Conservation (phyloP, 208 protist species). For the Trypanosoma avium region DNA sequence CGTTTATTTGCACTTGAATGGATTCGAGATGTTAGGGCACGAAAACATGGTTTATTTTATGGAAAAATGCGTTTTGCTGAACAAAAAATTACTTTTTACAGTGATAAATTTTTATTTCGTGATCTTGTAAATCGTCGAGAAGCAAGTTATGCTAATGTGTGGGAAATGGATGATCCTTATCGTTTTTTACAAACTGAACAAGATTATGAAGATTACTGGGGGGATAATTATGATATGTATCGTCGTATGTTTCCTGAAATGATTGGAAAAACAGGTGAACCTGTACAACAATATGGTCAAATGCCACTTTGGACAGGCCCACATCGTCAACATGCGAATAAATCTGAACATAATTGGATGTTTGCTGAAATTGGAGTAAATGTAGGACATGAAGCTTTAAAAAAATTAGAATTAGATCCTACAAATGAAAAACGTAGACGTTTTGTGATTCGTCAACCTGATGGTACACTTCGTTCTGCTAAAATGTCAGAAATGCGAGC, state of each 20-base stretch:
- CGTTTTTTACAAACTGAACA: slow-evolving; percentile 93
- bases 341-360: slow-evolving; percentile 94
- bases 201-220: slow-evolving; percentile 94
- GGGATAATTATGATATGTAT: slow-evolving; percentile 95
- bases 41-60: slow-evolving; percentile 91
- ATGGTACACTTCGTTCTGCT: slow-evolving; percentile 91
- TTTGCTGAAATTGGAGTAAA: slow-evolving; percentile 94
- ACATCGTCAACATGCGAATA: slow-evolving; percentile 90
- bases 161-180: slow-evolving; percentile 95
- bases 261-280: slow-evolving; percentile 89
- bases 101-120: slow-evolving; percentile 92
- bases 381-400: slow-evolving; percentile 90
- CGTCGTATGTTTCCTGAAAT: slow-evolving; percentile 94
- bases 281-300: slow-evolving; percentile 93
- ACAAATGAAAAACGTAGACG: slow-evolving; percentile 93
- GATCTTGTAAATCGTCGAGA: slow-evolving; percentile 92
- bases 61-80: slow-evolving; percentile 92
- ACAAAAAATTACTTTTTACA: slow-evolving; percentile 94
- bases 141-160: slow-evolving; percentile 93
- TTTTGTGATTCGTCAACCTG: slow-evolving; percentile 92
- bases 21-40: slow-evolving; percentile 89
- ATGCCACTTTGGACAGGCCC: slow-evolving; percentile 91
- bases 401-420: slow-evolving; percentile 92
- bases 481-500: slow-evolving; percentile 96
- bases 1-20: slow-evolving; percentile 92